A percentile compares a stretch with the other conserved stretches of the same genome.
Evolutionary conservation across 768 basidiomycete species (phyloP).

Genomic region (Podaxis rugospora): DNA sequence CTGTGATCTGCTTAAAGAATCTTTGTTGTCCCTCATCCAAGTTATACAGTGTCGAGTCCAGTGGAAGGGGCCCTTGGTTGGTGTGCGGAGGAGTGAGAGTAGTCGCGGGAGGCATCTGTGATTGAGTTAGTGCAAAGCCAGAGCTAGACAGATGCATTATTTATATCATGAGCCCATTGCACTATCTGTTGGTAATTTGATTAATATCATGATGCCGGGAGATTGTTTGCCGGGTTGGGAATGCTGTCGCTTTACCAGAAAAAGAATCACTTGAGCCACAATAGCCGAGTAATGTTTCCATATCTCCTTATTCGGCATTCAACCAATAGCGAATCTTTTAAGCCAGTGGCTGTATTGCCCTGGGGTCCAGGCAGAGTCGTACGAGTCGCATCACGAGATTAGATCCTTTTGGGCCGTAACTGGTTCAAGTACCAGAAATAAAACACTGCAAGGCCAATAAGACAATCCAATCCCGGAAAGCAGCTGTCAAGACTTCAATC

Average conservation of each 20-base stretch:
- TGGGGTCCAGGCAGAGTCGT: background rate
- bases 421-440: background rate
- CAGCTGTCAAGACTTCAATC: background rate
- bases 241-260: background rate
- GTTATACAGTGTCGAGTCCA: constrained; percentile 6
- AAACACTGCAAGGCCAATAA: background rate
- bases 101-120: background rate
- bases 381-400: background rate
- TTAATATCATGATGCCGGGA: background rate
- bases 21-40: constrained; percentile 18
- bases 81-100: background rate
- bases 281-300: background rate
- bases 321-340: too few species aligned
- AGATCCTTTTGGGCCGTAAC: background rate
- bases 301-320: too few species aligned
- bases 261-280: background rate
- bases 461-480: background rate
- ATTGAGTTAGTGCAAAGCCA: background rate
- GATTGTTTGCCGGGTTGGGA: background rate
- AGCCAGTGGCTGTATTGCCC: background rate
- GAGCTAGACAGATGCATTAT: background rate
- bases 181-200: background rate
- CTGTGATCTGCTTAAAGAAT: constrained; percentile 25
- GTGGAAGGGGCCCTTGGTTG: background rate
- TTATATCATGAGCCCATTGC: background rate